phyloP scores from a whole-genome alignment of 2,329 filamentous ascomycete species.

The Sarocladium kiliense region DNA sequence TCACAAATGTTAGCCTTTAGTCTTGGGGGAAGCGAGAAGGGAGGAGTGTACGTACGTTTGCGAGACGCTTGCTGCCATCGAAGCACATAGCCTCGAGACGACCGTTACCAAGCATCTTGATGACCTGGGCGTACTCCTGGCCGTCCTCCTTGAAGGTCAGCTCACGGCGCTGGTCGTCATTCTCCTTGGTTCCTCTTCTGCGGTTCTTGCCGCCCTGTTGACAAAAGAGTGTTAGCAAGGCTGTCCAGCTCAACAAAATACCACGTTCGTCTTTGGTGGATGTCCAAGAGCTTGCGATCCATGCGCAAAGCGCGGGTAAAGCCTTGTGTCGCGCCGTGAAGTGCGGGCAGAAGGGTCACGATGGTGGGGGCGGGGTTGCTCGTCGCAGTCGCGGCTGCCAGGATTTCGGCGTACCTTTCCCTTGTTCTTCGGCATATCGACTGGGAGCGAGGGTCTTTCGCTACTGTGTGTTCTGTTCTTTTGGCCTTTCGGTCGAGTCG shows the following conservation, averaged over 20 bases:
- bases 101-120: conserved; percentile 96
- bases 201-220: conserved; percentile 93
- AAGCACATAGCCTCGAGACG: conserved; percentile 92
- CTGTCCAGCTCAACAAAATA: not conserved
- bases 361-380: conserved; percentile 14
- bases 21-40: not conserved
- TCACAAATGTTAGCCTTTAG: conserved; percentile 48
- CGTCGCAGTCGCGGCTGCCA: conserved; percentile 9
- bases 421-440: conserved; percentile 94
- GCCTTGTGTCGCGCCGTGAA: not conserved
- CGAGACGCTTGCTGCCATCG: conserved; percentile 59
- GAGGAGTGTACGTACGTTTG: conserved; percentile 28
- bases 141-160: conserved; percentile 98
- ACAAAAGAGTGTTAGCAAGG: conserved; percentile 16
- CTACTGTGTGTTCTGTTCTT: conserved; percentile 10
- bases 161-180: conserved; percentile 98
- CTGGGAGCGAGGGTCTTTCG: conserved; percentile 13
- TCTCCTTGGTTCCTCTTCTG: conserved; percentile 97
- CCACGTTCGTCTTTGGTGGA: too few species aligned
- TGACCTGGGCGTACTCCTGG: conserved; percentile 54
- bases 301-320: not conserved
- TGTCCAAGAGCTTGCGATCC: not conserved
- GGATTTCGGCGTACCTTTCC: conserved; percentile 69
- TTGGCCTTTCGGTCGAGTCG: not conserved
- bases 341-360: conserved; percentile 3